Base-by-base conservation (phyloP, 257 asterid genomes). In the Paraleonurus japonicus region DNA sequence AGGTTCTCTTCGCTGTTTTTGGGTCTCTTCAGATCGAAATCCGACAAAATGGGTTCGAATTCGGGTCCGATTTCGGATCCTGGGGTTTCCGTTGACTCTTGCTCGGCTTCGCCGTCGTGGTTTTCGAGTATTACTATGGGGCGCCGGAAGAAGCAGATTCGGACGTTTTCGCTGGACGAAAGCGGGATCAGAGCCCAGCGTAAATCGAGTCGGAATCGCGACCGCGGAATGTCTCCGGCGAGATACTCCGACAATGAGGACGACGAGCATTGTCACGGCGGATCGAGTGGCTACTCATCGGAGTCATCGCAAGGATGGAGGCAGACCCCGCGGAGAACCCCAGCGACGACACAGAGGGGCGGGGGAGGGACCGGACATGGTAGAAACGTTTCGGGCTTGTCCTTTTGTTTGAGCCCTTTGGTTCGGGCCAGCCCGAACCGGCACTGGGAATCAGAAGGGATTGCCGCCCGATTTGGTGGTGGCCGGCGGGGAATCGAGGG, bases 191-290 rank as follows among this genome's bases (percentile, higher is more conserved):
- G 78, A 43, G 72, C 72, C 9, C 74, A 67, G 59, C 68, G 75
- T n/a, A 83, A 69, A 23, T 23, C 74, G n/a, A 15, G 78, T 60
- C 92, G 83, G 72, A 58, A 82, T 67, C 85, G 74, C 0, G 91
- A 87, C 50, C 84, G 93, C 9, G 95, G 95, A 77, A 86, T 90
- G 94, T 90, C 97, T 1, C 98, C 97, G 51, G 91, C 82, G 68
- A 71, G 87, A 33, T 62, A 4, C 58, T 77, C 96, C 63, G 87
- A 80, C 69, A 87, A 73, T 1, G 92, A 81, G 11, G 92, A 76
- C 17, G 88, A 84, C 67, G 90, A 84, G 81, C 88, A 87, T 80
- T 91, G 80, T 54, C 80, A 69, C 72, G 87, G 83, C 50, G 85
- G 83, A 77, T 83, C 87, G 68, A 89, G 98, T 67, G 98, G 98